Conservation (phyloP, 768 basidiomycete genomes). For the Cubamyces lactineus region DNA sequence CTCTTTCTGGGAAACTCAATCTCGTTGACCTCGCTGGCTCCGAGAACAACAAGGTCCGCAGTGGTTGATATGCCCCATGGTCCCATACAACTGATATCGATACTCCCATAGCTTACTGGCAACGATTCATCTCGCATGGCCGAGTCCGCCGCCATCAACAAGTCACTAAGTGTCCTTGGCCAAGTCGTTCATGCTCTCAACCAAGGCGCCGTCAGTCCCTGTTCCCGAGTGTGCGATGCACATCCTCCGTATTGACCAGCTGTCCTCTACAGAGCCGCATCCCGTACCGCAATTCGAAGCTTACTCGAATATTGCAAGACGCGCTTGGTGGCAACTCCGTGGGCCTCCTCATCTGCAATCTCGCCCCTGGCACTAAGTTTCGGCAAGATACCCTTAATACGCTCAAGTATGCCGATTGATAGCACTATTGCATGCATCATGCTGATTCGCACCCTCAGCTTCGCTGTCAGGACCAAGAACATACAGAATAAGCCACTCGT, state of each 20-base stretch:
- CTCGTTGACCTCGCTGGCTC: constrained; percentile 90
- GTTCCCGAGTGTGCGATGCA: neutral
- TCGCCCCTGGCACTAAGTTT: constrained; percentile 82
- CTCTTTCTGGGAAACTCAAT: constrained; percentile 75
- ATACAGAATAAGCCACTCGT: constrained; percentile 82
- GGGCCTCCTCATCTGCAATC: constrained; percentile 82
- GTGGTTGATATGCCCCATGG: neutral
- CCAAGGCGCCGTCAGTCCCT: constrained; percentile 56
- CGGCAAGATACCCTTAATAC: constrained; percentile 89
- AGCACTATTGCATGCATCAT: neutral
- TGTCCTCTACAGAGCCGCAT: constrained; percentile 59
- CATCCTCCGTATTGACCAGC: constrained; percentile 1
- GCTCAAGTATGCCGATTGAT: constrained; percentile 67
- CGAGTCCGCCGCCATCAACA: constrained; percentile 89
- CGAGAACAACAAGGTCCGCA: constrained; percentile 80
- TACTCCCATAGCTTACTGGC: constrained; percentile 61
- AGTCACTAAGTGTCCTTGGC: constrained; percentile 82
- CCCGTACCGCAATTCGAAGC: constrained; percentile 88
- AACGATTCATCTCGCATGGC: constrained; percentile 87
- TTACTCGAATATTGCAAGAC: constrained; percentile 89
- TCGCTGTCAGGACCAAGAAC: constrained; percentile 84
- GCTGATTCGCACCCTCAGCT: constrained; percentile 45
- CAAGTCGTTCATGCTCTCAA: constrained; percentile 89
- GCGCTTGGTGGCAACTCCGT: constrained; percentile 83
- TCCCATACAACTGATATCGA: too few relatives aligned